phyloP scores from a whole-genome alignment of 192 early-diverging fungal species.

The Phlyctochytrium bullatum region DNA sequence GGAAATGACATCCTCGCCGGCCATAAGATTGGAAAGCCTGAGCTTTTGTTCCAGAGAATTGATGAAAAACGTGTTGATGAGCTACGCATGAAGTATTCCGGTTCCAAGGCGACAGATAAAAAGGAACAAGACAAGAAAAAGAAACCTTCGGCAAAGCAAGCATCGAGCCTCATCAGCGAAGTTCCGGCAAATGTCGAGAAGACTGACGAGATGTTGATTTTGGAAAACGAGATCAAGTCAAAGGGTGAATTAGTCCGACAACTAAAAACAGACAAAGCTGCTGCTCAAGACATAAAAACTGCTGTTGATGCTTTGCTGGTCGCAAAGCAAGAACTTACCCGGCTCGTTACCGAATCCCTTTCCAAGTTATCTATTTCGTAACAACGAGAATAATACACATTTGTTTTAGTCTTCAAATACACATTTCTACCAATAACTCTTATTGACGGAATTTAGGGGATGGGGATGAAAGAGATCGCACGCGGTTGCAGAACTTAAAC shows the following conservation, averaged over 20 bases:
- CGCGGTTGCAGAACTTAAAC: no score
- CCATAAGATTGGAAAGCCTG: slow-evolving; percentile 80
- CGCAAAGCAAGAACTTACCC: slow-evolving; percentile 30
- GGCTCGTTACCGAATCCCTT: slow-evolving; percentile 7
- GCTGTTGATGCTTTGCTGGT: slow-evolving; percentile 49
- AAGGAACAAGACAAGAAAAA: slow-evolving; percentile 19
- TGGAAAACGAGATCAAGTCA: slow-evolving; percentile 56
- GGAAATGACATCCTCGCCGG: slow-evolving; percentile 72
- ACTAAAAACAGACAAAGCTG: slow-evolving; percentile 59
- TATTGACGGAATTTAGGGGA: no score
- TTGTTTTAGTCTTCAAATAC: no score
- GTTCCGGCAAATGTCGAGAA: slow-evolving; percentile 44
- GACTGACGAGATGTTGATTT: slow-evolving; percentile 44
- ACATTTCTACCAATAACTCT: no score
- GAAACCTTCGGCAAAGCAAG: slow-evolving; percentile 32
- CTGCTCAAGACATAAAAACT: slow-evolving; percentile 35
- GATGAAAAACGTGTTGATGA: slow-evolving; percentile 80
- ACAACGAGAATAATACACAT: not conserved
- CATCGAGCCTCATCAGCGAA: slow-evolving; percentile 26
- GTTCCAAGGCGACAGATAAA: slow-evolving; percentile 28
- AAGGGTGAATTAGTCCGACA: slow-evolving; percentile 55
- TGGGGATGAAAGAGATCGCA: no score
- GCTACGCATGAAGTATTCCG: slow-evolving; percentile 78
- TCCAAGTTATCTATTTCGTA: not conserved
- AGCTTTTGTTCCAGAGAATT: slow-evolving; percentile 89